phyloP scores from a whole-genome alignment of 805 yeast genomes.

The Barnettozyma botsteinii region DNA sequence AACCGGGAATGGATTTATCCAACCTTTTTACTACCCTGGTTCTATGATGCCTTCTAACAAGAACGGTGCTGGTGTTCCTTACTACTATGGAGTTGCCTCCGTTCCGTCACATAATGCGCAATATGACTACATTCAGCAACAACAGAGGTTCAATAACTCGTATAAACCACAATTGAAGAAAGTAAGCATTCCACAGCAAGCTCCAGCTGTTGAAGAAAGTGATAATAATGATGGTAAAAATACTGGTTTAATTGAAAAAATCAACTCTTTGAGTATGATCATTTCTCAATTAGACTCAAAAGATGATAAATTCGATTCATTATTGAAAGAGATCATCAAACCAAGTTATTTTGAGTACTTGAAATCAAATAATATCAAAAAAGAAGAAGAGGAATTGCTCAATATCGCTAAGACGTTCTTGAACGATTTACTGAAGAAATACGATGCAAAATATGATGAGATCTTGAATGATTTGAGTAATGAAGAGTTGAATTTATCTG shows the following conservation, averaged over 20 bases:
- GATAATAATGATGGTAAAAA: no score
- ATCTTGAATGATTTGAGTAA: conserved; percentile 8
- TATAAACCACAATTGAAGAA: no score
- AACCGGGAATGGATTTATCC: neutral
- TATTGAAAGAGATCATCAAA: conserved; percentile 5
- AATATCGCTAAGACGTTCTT: neutral
- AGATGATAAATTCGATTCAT: conserved; percentile 7
- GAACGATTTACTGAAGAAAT: conserved; percentile 1
- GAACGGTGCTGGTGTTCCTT: no score
- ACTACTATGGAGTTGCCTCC: no score
- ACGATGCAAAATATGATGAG: conserved; percentile 7
- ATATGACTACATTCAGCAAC: no score
- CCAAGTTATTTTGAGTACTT: conserved; percentile 4
- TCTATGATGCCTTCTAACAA: no score
- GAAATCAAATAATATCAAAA: neutral
- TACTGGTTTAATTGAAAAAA: no score
- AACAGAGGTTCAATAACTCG: no score
- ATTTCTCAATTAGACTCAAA: neutral
- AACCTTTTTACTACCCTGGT: neutral
- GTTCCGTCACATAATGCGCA: no score
- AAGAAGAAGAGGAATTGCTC: conserved; percentile 1
- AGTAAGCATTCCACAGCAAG: no score
- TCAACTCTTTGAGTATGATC: no score
- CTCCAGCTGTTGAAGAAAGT: no score
- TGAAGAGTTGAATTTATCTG: conserved; percentile 4